Evolutionary conservation across 805 yeast genomes (phyloP), one percentile per base, ranked within the genome.

Genomic region (Candida ipomoeae): DNA sequence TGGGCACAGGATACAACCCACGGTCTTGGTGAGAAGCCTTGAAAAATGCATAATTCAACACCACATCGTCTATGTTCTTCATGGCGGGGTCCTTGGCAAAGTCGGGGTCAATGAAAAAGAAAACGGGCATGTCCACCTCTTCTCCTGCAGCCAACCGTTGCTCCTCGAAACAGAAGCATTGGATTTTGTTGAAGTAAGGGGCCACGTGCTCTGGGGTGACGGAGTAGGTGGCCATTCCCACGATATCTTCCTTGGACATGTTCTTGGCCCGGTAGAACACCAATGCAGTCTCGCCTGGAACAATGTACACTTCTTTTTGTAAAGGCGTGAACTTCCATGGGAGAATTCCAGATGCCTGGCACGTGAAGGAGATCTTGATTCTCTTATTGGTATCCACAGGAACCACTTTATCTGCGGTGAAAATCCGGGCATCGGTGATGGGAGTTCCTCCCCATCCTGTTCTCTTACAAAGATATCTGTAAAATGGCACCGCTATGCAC

Each of bases 91-190:
- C 98, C 52, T 84, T 82, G 41, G 94, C 94, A 68, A 87, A 92
- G 58, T 91, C 98, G 0, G 98, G 98, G 65, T 91, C 98, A 41
- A 91, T 88, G 68, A 91, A 91, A 79, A 91, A 94, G 71, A 94
- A 94, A 7, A 94, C 89, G 0, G 99, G 99, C 99, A 94, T 94
- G 65, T 94, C 99, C 15, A 94, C 96, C 65, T 94, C 97, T 69
- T 94, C 99, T 7, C 97, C 97, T 2, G 97, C 96, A 49, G 83
- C 79, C 56, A 94, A 74, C 67, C 88, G 81, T 68, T 94, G 99
- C 66, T 94, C 99, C 72, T 94, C 99, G 63, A 94, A 94, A 65
- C 99, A 94, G 71, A 94, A 94, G 68, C 99, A 94, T 68, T 94
- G 99, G 62, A 94, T 94, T 69, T 94, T 94, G 73, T 89, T 89